Evolutionary conservation across 495 filamentous ascomycete species (phyloP).

Genomic region (Haplographium delicatum): DNA sequence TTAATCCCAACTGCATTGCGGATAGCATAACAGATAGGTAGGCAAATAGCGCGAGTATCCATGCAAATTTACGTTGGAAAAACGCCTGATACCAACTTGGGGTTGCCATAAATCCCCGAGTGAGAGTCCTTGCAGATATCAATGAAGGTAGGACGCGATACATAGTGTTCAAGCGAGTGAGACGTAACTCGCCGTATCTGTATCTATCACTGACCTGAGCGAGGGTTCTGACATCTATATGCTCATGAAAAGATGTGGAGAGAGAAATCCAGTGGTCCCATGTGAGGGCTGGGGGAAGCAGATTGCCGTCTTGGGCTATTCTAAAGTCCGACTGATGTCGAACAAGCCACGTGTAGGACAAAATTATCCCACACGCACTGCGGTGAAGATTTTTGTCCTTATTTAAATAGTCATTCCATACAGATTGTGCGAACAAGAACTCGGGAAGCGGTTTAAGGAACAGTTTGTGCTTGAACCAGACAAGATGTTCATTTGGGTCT

Average conservation of each 20-base stretch:
- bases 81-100: conserved; percentile 23
- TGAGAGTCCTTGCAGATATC: background rate
- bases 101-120: background rate
- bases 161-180: conserved; percentile 31
- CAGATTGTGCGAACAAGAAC: conserved; percentile 7
- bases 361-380: background rate
- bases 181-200: conserved; percentile 35
- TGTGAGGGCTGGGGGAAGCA: background rate
- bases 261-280: background rate
- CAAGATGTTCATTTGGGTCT: conserved; percentile 45
- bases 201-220: conserved; percentile 21
- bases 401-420: background rate
- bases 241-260: background rate
- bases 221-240: background rate
- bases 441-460: conserved; percentile 53
- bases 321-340: background rate
- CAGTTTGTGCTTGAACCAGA: conserved; percentile 46
- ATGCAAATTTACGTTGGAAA: conserved; percentile 31
- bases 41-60: conserved; percentile 28
- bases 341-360: background rate
- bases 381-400: background rate
- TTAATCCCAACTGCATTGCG: background rate
- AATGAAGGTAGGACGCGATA: conserved; percentile 10
- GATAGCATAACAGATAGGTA: conserved; percentile 18
- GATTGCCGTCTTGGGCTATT: background rate